Percentiles rank a stretch among this genome's conserved stretches.
phyloP scores from a whole-genome alignment of 805 yeast species.

The Zygoascus bituminiphila region DNA sequence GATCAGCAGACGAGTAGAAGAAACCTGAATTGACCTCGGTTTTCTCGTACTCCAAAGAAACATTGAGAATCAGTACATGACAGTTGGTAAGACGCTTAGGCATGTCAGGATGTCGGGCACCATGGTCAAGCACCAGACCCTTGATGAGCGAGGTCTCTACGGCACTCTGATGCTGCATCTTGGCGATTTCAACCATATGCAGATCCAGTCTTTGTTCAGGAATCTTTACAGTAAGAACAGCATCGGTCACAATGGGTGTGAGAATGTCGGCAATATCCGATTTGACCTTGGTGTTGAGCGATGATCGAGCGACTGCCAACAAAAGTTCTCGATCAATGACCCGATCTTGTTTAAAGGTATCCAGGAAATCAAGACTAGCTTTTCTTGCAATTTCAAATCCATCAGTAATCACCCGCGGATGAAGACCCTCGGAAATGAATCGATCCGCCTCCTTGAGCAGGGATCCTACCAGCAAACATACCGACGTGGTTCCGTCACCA shows the following conservation, averaged over 20 bases:
- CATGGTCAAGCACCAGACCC: slow-evolving; percentile 94
- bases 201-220: slow-evolving; percentile 56
- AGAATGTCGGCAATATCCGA: slow-evolving; percentile 68
- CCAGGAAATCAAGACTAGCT: slow-evolving; percentile 61
- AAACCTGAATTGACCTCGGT: slow-evolving; percentile 96
- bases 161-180: slow-evolving; percentile 90
- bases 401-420: slow-evolving; percentile 88
- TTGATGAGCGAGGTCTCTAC: slow-evolving; percentile 73
- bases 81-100: slow-evolving; percentile 83
- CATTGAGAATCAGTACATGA: slow-evolving; percentile 77
- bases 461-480: slow-evolving; percentile 89
- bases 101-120: slow-evolving; percentile 99
- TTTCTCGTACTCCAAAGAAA: slow-evolving; percentile 92
- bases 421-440: slow-evolving; percentile 86
- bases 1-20: slow-evolving; percentile 90
- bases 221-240: slow-evolving; percentile 70
- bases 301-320: slow-evolving; percentile 84
- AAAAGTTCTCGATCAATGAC: slow-evolving; percentile 75
- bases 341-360: slow-evolving; percentile 43
- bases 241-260: slow-evolving; percentile 94
- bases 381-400: slow-evolving; percentile 89
- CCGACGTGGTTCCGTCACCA: slow-evolving; percentile 99
- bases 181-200: slow-evolving; percentile 97
- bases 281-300: slow-evolving; percentile 79
- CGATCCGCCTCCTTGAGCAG: slow-evolving; percentile 90